These are phyloP conservation scores for Meredithiella fracta DNA, from an alignment of 2,329 filamentous ascomycete genomes.

Conservation along the genomic window DNA sequence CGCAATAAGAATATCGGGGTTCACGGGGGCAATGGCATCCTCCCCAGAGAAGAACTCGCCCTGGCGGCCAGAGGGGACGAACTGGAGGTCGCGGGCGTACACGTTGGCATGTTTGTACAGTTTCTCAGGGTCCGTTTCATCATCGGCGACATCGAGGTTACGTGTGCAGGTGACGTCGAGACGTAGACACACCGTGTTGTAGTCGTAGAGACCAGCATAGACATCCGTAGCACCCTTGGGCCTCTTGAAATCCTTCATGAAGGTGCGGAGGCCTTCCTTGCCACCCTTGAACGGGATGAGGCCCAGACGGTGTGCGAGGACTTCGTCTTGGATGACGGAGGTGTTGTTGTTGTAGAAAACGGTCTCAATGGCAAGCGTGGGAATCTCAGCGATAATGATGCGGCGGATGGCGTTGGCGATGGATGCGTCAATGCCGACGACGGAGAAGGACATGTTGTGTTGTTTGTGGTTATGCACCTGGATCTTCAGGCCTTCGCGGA, in stretches of 20 bases:
- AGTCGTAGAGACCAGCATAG: conserved; percentile 49
- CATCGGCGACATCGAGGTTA: conserved; percentile 53
- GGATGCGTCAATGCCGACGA: conserved; percentile 79
- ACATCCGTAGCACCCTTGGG: conserved; percentile 45
- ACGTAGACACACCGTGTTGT: conserved; percentile 70
- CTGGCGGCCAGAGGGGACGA: conserved; percentile 61
- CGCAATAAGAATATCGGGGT: conserved; percentile 85
- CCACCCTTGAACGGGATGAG: conserved; percentile 77
- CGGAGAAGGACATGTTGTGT: conserved; percentile 70
- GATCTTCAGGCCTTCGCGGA: conserved; percentile 53
- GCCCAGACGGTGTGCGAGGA: conserved; percentile 76
- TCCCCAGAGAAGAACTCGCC: conserved; percentile 49
- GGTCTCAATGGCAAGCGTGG: conserved; percentile 82
- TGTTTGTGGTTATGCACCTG: conserved; percentile 71
- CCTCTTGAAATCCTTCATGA: conserved; percentile 69
- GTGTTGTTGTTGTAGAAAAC: conserved; percentile 95
- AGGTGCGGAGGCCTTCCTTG: conserved; percentile 56
- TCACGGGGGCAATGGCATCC: conserved; percentile 54
- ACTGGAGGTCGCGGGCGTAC: conserved; percentile 63
- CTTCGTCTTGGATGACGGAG: conserved; percentile 94
- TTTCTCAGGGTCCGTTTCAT: conserved; percentile 65
- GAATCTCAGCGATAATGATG: conserved; percentile 87
- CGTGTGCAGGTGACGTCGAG: conserved; percentile 67
- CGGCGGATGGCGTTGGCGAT: conserved; percentile 95
- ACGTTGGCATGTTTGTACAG: conserved; percentile 75